phyloP scores from a whole-genome alignment of 306 rosid genomes.

The Styphnolobium japonicum region DNA sequence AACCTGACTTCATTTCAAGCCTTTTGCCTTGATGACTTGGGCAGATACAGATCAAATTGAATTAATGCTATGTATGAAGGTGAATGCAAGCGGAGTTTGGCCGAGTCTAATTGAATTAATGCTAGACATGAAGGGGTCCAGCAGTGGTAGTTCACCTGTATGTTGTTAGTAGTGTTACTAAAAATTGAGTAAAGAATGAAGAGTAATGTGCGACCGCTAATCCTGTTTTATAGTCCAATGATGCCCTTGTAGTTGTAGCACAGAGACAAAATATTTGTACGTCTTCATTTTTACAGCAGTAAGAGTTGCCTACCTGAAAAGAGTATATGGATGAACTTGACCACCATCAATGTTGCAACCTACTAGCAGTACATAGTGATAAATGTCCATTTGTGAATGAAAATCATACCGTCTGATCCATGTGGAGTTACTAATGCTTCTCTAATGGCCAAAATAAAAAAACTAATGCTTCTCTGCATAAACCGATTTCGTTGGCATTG shows the following conservation, averaged over 20 bases:
- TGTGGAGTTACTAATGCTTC: neutral
- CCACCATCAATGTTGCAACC: neutral
- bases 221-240: neutral
- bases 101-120: neutral
- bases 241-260: neutral
- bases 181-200: neutral
- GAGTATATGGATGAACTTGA: neutral
- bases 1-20: neutral
- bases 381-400: neutral
- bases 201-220: neutral
- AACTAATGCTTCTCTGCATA: neutral
- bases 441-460: no score
- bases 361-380: neutral
- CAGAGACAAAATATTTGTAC: neutral
- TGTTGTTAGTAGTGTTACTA: neutral
- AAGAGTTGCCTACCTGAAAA: neutral
- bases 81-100: neutral
- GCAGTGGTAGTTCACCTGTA: neutral
- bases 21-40: neutral
- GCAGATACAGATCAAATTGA: neutral
- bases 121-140: neutral
- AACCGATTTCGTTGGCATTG: neutral
- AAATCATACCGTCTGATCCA: neutral
- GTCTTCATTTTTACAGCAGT: neutral
- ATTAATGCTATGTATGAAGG: neutral